Conservation (phyloP, 805 yeast species). For the Myxozyma melibiosi region DNA sequence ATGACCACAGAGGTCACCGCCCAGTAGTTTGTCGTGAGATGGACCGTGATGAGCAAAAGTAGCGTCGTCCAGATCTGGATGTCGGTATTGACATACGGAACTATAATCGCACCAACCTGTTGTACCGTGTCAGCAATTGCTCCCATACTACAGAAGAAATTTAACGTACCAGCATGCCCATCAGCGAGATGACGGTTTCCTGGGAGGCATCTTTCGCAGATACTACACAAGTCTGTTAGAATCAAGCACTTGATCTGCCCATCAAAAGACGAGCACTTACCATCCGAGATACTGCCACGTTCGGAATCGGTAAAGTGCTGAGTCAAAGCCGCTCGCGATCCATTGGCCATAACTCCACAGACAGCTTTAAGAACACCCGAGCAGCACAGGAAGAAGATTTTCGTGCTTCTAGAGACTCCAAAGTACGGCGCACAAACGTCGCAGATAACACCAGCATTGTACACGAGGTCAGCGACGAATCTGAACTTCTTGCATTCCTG, state of each 20-base stretch:
- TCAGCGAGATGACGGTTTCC: constrained; percentile 43
- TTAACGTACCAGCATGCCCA: constrained; percentile 42
- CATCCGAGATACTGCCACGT: constrained; percentile 43
- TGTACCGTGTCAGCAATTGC: background rate
- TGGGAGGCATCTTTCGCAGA: constrained; percentile 45
- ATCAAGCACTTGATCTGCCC: background rate
- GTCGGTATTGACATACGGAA: constrained; percentile 31
- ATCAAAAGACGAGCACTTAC: too few species aligned
- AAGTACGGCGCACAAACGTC: constrained; percentile 43
- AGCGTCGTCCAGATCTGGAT: constrained; percentile 38
- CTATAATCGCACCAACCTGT: constrained; percentile 40
- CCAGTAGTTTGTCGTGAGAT: constrained; percentile 42
- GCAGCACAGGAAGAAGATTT: constrained; percentile 38
- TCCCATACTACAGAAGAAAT: background rate
- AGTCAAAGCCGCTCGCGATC: constrained; percentile 44
- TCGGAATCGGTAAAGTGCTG: constrained; percentile 44
- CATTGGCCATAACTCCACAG: constrained; percentile 45
- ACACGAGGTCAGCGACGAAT: constrained; percentile 42
- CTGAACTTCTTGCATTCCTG: constrained; percentile 45
- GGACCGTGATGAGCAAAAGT: constrained; percentile 36
- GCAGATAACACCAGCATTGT: constrained; percentile 42
- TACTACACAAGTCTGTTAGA: constrained; percentile 13
- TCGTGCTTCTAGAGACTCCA: constrained; percentile 30
- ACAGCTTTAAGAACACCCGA: constrained; percentile 42
- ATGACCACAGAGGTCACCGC: constrained; percentile 43